phyloP scores from a whole-genome alignment of 2,329 filamentous ascomycete genomes.

The Xylaria sp. region DNA sequence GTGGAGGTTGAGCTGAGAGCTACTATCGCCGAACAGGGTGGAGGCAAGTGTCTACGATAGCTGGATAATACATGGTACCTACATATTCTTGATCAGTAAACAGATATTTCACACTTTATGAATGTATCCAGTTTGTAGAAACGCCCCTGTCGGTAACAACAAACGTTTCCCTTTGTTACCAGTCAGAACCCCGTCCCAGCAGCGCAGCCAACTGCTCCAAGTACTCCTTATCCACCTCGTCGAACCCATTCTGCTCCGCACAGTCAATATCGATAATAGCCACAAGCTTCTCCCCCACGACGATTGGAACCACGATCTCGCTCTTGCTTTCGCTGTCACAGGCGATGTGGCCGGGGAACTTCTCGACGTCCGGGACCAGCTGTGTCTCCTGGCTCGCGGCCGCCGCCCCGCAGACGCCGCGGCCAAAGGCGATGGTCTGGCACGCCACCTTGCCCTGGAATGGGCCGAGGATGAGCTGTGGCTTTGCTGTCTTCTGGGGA shows the following conservation, averaged over 20 bases:
- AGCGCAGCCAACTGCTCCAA: constrained; percentile 62
- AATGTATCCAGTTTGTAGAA: background rate
- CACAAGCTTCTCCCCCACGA: constrained; percentile 49
- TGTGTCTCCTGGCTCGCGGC: constrained; percentile 58
- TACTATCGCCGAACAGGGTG: background rate
- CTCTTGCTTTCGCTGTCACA: constrained; percentile 72
- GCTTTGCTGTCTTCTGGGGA: constrained; percentile 32
- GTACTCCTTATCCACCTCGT: constrained; percentile 58
- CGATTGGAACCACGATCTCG: constrained; percentile 75
- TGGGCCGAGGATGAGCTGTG: constrained; percentile 67
- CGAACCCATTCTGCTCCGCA: constrained; percentile 60
- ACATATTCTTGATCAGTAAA: background rate
- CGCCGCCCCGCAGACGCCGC: constrained; percentile 70
- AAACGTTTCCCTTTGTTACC: constrained; percentile 38
- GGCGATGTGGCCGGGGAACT: constrained; percentile 75
- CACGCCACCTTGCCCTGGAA: constrained; percentile 79
- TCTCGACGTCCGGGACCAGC: constrained; percentile 63
- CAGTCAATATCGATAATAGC: constrained; percentile 81
- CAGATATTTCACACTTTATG: background rate
- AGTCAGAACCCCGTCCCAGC: constrained; percentile 59
- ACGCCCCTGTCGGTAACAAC: background rate
- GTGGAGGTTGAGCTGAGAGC: background rate
- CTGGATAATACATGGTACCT: background rate
- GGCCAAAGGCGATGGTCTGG: constrained; percentile 67
- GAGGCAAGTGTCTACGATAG: background rate